Evolutionary conservation across 106 monocot genomes (phyloP).

Genomic region (Allium cepa): DNA sequence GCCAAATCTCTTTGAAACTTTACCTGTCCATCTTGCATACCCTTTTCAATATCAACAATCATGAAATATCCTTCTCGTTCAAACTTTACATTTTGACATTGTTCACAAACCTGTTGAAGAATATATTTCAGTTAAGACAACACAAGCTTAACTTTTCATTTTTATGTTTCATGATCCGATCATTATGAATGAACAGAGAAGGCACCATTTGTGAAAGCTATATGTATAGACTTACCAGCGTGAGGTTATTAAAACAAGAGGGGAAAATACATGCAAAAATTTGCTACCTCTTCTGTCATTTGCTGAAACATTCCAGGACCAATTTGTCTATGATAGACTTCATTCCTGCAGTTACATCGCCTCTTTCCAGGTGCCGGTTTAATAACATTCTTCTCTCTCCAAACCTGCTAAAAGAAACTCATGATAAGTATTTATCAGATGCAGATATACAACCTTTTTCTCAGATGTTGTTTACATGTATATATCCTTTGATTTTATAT

Average conservation of each 20-base stretch:
- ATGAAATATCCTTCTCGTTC: conserved; percentile 85
- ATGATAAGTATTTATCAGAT: background rate
- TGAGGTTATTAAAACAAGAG: no score
- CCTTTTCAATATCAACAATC: conserved; percentile 81
- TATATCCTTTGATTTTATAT: no score
- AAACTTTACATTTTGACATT: conserved; percentile 92
- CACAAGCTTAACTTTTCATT: no score
- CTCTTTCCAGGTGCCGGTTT: conserved; percentile 97
- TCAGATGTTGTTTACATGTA: background rate
- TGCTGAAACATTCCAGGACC: conserved; percentile 99
- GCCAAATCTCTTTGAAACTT: background rate
- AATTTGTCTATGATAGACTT: conserved; percentile 95
- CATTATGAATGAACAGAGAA: no score
- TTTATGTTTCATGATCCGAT: no score
- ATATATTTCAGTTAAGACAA: background rate
- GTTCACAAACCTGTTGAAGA: conserved; percentile 75
- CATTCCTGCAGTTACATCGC: conserved; percentile 94
- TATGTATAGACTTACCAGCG: no score
- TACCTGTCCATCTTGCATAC: conserved; percentile 17
- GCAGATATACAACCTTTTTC: no score
- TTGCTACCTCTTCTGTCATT: conserved; percentile 85
- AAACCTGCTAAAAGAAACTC: conserved; percentile 44
- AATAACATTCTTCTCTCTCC: conserved; percentile 98
- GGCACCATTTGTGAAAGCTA: no score
- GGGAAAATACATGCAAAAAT: no score